phyloP scores from a whole-genome alignment of 2,329 filamentous ascomycete genomes.

The Fusarium sp. region DNA sequence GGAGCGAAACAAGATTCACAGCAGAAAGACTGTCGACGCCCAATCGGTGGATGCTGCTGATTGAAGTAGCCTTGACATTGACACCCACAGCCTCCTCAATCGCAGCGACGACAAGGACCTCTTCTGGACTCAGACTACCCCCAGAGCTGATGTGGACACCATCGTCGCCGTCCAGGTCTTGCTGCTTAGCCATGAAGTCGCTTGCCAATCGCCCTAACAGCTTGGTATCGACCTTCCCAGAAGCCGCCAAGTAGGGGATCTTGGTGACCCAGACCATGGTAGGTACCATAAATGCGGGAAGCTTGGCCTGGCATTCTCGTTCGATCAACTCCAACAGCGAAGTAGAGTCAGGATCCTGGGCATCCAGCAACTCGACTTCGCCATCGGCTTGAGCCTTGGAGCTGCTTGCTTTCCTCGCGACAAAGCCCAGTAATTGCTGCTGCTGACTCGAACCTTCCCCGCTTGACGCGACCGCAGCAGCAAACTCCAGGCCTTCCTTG shows the following conservation, averaged over 20 bases:
- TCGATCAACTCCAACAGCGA: not conserved
- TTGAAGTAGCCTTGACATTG: not conserved
- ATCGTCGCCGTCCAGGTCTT: fast-evolving
- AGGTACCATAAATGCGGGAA: constrained; percentile 27
- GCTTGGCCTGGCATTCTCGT: constrained; percentile 1
- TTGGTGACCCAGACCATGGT: constrained; percentile 7
- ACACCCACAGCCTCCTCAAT: constrained; percentile 8
- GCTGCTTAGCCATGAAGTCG: not conserved
- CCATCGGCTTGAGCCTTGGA: not conserved
- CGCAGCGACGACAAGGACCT: not conserved
- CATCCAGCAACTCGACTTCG: not conserved
- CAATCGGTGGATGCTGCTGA: constrained; percentile 10
- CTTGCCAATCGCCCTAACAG: not conserved
- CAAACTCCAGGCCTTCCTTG: constrained; percentile 11
- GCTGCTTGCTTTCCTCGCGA: not conserved
- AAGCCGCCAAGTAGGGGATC: constrained; percentile 24
- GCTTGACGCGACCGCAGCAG: constrained; percentile 12
- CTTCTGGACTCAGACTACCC: not conserved
- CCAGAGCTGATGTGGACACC: fast-evolving
- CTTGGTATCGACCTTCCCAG: constrained; percentile 28
- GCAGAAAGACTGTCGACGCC: constrained; percentile 25
- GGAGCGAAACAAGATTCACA: constrained; percentile 15
- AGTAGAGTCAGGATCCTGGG: not conserved
- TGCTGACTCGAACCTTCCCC: not conserved
- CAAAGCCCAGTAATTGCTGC: constrained; percentile 6